These are phyloP conservation scores for Actinidia chinensis DNA, from an alignment of 179 eudicot species.

Conservation along the genomic window DNA sequence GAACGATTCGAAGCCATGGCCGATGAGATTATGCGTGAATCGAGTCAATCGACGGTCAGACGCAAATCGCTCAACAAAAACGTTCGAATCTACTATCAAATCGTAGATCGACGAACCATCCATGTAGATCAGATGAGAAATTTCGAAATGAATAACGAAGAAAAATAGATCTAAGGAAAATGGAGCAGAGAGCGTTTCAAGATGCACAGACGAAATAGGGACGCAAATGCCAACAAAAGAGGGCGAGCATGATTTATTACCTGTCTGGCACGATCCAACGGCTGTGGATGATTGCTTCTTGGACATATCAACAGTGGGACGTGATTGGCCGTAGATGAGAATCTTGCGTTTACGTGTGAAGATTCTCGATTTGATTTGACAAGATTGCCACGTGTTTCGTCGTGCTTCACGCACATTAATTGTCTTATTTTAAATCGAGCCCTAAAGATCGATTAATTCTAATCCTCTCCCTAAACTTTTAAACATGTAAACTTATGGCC, in stretches of 20 bases:
- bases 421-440: background rate
- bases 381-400: conserved; percentile 20
- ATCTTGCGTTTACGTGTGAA: background rate
- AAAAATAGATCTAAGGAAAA: conserved; percentile 20
- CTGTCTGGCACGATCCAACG: conserved; percentile 21
- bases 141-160: background rate
- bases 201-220: background rate
- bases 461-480: background rate
- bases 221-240: background rate
- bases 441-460: background rate
- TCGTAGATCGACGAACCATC: conserved; percentile 34
- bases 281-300: conserved; percentile 17
- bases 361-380: conserved; percentile 10
- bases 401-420: background rate
- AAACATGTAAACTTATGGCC: too few species aligned
- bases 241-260: conserved; percentile 26
- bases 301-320: background rate
- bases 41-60: background rate
- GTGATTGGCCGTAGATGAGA: conserved; percentile 13
- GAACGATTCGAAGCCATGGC: background rate
- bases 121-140: background rate
- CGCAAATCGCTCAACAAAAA: background rate
- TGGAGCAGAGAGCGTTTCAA: background rate
- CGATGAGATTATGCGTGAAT: background rate
- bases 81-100: conserved; percentile 21